Base-by-base conservation (phyloP, 139 green algal genomes). In the Chlorella vulgaris region DNA sequence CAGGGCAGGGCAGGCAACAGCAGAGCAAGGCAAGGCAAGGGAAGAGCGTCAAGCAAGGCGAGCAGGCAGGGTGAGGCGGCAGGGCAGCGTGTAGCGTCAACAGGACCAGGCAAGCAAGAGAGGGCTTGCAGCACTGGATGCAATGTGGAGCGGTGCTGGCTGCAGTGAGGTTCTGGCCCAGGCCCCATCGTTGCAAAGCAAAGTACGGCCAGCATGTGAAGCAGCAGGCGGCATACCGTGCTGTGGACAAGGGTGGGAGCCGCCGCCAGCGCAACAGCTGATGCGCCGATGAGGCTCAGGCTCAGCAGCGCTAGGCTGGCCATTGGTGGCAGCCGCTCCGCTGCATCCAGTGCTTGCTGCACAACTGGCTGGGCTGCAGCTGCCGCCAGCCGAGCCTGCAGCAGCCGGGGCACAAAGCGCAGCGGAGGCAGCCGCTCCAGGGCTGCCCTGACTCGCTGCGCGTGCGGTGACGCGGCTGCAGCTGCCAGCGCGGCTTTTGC, bases 151-250 rank as follows among this genome's bases (percentile, higher is more conserved):
- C n/a, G n/a, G n/a, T n/a, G n/a, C n/a, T n/a, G n/a, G n/a, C n/a
- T n/a, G n/a, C n/a, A n/a, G n/a, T n/a, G n/a, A n/a, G n/a, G n/a
- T n/a, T n/a, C n/a, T n/a, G n/a, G n/a, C n/a, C n/a, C n/a, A n/a
- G n/a, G n/a, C n/a, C n/a, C n/a, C n/a, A n/a, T n/a, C n/a, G n/a
- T n/a, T n/a, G n/a, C n/a, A n/a, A n/a, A n/a, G n/a, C n/a, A n/a
- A n/a, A n/a, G n/a, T n/a, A n/a, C n/a, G n/a, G n/a, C n/a, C n/a
- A n/a, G n/a, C n/a, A n/a, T n/a, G n/a, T n/a, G n/a, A n/a, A n/a
- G n/a, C n/a, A n/a, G n/a, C n/a, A n/a, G n/a, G n/a, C n/a, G 55
- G 15, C 73, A 19, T 53, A 79, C 73, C 73, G 73, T 69, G 53
- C 53, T 55, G 73, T 79, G 73, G 24, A 79, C 73, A 7, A 79